Percentiles rank a stretch among this genome's conserved stretches.
Conservation (phyloP, 106 monocot genomes). For the Chionographis japonica region DNA sequence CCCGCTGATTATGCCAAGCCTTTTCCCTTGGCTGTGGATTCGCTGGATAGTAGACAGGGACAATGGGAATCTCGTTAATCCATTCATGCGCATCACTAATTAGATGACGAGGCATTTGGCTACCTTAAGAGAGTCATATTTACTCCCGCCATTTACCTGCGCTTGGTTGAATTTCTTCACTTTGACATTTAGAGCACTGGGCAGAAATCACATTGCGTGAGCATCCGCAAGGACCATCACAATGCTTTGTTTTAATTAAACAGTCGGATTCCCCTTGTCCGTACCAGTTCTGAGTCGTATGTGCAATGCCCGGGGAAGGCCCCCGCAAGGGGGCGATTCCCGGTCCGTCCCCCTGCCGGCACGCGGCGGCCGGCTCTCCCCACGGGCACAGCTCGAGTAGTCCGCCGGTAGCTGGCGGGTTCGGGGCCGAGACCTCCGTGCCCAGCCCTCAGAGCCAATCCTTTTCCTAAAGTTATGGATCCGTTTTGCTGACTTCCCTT, state of each 20-base stretch:
- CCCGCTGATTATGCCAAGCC: slow-evolving; percentile 27
- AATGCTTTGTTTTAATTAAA: slow-evolving; percentile 38
- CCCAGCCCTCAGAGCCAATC: slow-evolving; percentile 38
- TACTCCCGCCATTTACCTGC: too few species aligned
- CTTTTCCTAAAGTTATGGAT: slow-evolving; percentile 31
- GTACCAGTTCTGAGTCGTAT: slow-evolving; percentile 21
- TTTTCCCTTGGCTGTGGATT: slow-evolving; percentile 69
- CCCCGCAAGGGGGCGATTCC: slow-evolving; percentile 10
- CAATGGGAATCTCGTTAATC: slow-evolving; percentile 82
- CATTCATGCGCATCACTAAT: too few species aligned
- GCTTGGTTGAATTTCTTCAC: too few species aligned
- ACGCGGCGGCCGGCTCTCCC: slow-evolving; percentile 15
- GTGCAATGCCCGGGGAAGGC: slow-evolving; percentile 17
- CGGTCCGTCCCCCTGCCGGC: slow-evolving; percentile 15
- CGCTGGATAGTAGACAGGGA: slow-evolving; percentile 71
- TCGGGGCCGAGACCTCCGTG: slow-evolving; percentile 15
- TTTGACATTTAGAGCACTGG: slow-evolving; percentile 28
- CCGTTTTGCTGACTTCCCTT: slow-evolving; percentile 38
- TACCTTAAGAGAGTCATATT: too few species aligned
- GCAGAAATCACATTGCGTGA: slow-evolving; percentile 21
- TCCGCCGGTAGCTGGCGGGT: slow-evolving; percentile 20
- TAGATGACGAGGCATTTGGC: too few species aligned
- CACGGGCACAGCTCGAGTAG: slow-evolving; percentile 18
- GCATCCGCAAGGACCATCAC: slow-evolving; percentile 18
- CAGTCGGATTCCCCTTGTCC: slow-evolving; percentile 23